Evolutionary conservation across 805 yeast genomes (phyloP), one percentile per base, ranked within the genome.

Genomic region (Debaryomyces hansenii): DNA sequence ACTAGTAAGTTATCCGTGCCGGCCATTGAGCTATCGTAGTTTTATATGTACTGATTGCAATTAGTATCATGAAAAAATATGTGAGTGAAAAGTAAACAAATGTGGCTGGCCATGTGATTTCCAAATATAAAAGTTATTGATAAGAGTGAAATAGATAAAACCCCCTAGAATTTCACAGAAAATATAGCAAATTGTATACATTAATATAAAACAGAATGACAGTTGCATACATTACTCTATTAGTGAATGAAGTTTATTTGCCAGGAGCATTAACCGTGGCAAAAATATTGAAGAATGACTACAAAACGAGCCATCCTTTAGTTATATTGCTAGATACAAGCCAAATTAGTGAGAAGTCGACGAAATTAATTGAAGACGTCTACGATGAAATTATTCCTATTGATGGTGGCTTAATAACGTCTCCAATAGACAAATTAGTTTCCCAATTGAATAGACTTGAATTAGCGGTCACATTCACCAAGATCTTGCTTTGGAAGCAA

Each of bases 241-340:
- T 82, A 27, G 81, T 76, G 57, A 69, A 78, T 20, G 62, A 75
- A n/a, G 70, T 70, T 33, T 82, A 82, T 58, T 59, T 82, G 20
- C 82, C 85, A 1, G 87, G 87, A 15, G 79, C 82, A 0, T 63
- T 81, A 29, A 77, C 80, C 1, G 58, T 82, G 31, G 85, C 79
- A 15, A 51, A 76, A 9, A 60, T 57, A 4, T 32, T 63, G n/a
- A 35, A 41, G 38, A 31, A 31, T 31, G 48, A 49, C 16, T 50
- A 49, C 27, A 37, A 54, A 7, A 31, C 20, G 5, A 37, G 50
- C 21, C 46, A 57, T 20, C 49, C 46, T 32, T 54, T 64, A 31
- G 74, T 67, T 12, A 48, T 73, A 3, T 54, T 73, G 33, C 59
- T 72, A 27, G 75, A 70, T 42, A 58, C 55, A 41, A 46, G 51